Evolutionary conservation across 73 alveolate genomes (phyloP).

Genomic region (Blepharisma japonicum): DNA sequence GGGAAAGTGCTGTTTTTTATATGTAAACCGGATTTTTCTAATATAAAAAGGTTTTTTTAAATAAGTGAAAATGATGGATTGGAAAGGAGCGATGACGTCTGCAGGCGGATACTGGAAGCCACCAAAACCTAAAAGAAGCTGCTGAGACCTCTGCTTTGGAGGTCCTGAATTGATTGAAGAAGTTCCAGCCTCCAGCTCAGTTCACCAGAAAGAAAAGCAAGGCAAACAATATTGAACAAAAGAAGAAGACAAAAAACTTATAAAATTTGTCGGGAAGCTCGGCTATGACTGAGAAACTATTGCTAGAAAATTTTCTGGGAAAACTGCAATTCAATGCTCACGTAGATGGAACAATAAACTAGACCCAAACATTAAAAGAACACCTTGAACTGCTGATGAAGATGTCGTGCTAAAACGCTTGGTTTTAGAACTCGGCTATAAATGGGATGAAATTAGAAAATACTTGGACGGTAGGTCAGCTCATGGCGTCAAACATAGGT

Average conservation of each 20-base stretch:
- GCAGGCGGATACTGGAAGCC: constrained; percentile 18
- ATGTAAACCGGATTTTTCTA: too few species aligned
- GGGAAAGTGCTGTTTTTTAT: too few species aligned
- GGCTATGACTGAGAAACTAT: constrained; percentile 31
- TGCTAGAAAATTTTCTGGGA: constrained; percentile 23
- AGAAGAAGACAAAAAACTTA: constrained; percentile 6
- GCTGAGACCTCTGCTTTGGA: constrained; percentile 1
- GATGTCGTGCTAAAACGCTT: constrained; percentile 42
- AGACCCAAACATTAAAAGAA: constrained; percentile 89
- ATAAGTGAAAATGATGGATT: background rate
- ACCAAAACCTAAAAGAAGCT: background rate
- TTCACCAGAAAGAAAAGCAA: background rate
- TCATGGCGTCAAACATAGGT: background rate
- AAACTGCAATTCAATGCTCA: constrained; percentile 1
- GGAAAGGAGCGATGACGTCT: constrained; percentile 10
- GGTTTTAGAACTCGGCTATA: constrained; percentile 21
- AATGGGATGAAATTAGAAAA: constrained; percentile 12
- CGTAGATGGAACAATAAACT: constrained; percentile 49
- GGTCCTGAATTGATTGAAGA: background rate
- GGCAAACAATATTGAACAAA: constrained; percentile 18
- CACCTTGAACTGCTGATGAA: constrained; percentile 89
- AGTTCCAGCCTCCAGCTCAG: background rate
- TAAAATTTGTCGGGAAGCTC: background rate
- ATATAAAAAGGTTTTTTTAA: too few species aligned
- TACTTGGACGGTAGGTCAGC: constrained; percentile 13